Evolutionary conservation across 2,329 filamentous ascomycete genomes (phyloP), one percentile per base, ranked within the genome.

Genomic region (Camillea tinctor): DNA sequence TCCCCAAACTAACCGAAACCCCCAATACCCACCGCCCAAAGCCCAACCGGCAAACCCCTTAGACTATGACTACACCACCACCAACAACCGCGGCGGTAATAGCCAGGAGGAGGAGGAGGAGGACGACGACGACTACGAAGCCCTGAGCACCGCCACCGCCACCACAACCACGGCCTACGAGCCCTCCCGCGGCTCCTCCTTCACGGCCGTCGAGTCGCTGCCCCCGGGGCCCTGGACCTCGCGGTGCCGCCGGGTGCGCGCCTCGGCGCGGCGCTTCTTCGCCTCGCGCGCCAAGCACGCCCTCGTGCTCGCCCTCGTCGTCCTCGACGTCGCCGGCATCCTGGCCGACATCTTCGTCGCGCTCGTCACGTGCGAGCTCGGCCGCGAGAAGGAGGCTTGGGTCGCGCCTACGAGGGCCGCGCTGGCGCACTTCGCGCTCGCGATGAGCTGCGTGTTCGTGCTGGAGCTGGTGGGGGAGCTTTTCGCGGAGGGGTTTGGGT

Each of bases 391-490:
- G 54, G 75, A 78, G 65, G 63, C 70, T 0, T 82, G 81, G 80
- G 79, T 81, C 5, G 62, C 66, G 8, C 60, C 66, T 1, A 69
- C 78, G 36, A 71, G 73, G 17, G 63, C 71, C n/a, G 66, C 50
- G 0, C 74, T 90, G 49, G 80, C 80, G 13, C 75, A 79, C 2
- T 73, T 83, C 36, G 83, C 85, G 5, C 72, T 90, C 51, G 76
- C 84, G 1, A 86, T 90, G 69, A 88, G 84, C 58, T 84, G 80
- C 65, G 68, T 90, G 24, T 91, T 91, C 70, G 79, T 91, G 77
- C 66, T 81, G 0, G 89, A 91, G 73, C 73, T 91, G 71, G 57
- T 81, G 9, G 74, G 82, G 2, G 83, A 80, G 26, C 72, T 89
- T 2, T 85, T 85, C 77, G 84, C 84, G 2, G 89, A 88, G 76